Conservation (phyloP, 768 basidiomycete species). For the Phlegmacium glaucopus region DNA sequence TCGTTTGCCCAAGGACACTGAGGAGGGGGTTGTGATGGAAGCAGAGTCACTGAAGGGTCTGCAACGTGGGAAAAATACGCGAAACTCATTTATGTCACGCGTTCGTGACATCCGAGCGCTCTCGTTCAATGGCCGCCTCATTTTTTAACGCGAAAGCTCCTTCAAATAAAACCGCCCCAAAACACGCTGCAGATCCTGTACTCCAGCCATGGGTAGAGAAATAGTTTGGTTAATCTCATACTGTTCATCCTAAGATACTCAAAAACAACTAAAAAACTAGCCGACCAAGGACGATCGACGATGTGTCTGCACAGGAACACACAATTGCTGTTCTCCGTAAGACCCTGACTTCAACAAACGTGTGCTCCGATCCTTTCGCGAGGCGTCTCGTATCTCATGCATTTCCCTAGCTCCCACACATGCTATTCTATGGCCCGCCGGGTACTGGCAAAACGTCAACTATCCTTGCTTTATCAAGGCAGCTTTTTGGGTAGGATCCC, state of each 20-base stretch:
- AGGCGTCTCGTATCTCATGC: slow-evolving; percentile 7
- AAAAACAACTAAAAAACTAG: slow-evolving; percentile 36
- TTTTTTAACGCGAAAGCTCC: slow-evolving; percentile 58
- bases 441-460: slow-evolving; percentile 99
- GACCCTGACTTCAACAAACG: slow-evolving; percentile 90
- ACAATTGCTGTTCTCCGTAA: slow-evolving; percentile 90
- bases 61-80: slow-evolving; percentile 32
- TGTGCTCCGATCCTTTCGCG: slow-evolving; percentile 24
- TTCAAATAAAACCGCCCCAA: slow-evolving; percentile 35
- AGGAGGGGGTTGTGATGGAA: slow-evolving; percentile 16
- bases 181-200: slow-evolving; percentile 50
- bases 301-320: slow-evolving; percentile 96
- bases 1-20: slow-evolving; percentile 14
- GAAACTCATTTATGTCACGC: slow-evolving; percentile 42
- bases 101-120: slow-evolving; percentile 36
- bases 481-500: slow-evolving; percentile 84
- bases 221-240: slow-evolving; percentile 60
- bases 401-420: slow-evolving; percentile 83
- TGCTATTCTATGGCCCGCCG: slow-evolving; percentile 99
- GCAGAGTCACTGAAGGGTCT: too few species aligned
- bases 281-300: slow-evolving; percentile 96
- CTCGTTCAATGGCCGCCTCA: slow-evolving; percentile 41
- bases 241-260: slow-evolving; percentile 1
- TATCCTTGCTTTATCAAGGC: slow-evolving; percentile 88
- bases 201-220: slow-evolving; percentile 98